These are phyloP conservation scores for Coleophoma eucalyptorum DNA, from an alignment of 2,329 filamentous ascomycete genomes.

Conservation along the genomic window DNA sequence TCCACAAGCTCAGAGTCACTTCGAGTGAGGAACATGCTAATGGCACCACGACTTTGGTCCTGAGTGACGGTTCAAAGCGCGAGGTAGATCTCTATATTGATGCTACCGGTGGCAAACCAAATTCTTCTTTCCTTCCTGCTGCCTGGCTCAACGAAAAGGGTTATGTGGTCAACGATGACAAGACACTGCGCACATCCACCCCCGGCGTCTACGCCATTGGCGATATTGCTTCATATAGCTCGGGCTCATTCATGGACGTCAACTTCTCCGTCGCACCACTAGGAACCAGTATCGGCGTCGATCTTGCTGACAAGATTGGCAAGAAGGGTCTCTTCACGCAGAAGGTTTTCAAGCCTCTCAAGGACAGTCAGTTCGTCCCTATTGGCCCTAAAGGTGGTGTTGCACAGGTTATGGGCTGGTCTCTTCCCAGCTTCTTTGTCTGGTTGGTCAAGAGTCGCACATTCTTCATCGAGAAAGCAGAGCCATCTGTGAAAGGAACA, in stretches of 20 bases:
- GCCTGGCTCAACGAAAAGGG: conserved; percentile 39
- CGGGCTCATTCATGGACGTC: conserved; percentile 37
- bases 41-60: conserved; percentile 30
- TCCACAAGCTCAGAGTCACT: conserved; percentile 33
- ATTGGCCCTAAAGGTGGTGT: conserved; percentile 33
- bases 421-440: conserved; percentile 31
- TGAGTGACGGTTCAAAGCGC: conserved; percentile 39
- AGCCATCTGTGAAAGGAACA: conserved; percentile 1
- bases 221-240: conserved; percentile 38
- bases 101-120: conserved; percentile 36
- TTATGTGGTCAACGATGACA: conserved; percentile 42
- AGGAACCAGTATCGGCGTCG: conserved; percentile 40
- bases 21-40: conserved; percentile 21
- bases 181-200: conserved; percentile 36
- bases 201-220: conserved; percentile 30
- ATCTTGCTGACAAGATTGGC: conserved; percentile 26
- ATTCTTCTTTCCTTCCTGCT: conserved; percentile 40
- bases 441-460: conserved; percentile 32
- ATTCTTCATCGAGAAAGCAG: conserved; percentile 27
- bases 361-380: conserved; percentile 32
- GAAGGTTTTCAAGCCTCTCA: conserved; percentile 25
- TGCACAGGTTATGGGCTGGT: conserved; percentile 31
- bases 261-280: conserved; percentile 33
- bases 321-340: conserved; percentile 3
- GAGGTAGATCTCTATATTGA: conserved; percentile 43